Base-by-base conservation (phyloP, 106 monocot genomes). In the Acorus gramineus region DNA sequence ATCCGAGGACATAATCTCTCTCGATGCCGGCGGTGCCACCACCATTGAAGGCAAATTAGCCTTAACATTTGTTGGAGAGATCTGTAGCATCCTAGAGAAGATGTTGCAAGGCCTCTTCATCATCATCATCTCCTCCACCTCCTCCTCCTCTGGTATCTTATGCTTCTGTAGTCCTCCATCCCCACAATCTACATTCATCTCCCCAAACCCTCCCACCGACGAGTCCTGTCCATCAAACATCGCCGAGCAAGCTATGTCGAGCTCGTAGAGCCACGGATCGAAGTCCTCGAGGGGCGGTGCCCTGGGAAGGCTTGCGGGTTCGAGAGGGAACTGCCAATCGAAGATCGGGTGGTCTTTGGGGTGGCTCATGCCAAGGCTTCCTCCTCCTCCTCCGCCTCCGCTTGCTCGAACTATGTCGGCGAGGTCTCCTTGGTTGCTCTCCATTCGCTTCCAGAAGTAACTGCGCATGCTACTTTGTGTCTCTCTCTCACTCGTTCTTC, bases 401-500 rank as follows among this genome's bases (percentile, higher is more conserved):
- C 77, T 74, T 4, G 70, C 65, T 0, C 81, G 77, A 47, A 81
- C 73, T 49, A 81, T 74, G 65, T 81, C 81, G 11, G 73, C 57
- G 46, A 81, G 77, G 63, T 81, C 81, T n/a, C 81, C 81, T 51
- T 81, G 81, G 56, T 68, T 60, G 14, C 42, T 72, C 53, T 81
- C 78, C 74, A 66, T 85, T 74, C 65, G 64, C 56, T 85, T 67
- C 80, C 70, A 78, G 62, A 82, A 71, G 74, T 48, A 76, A 46
- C 74, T 74, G 42, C 74, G 67, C 77, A 82, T 78, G 52, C 28
- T 28, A 28, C 28, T 28, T 28, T 28, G 28, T 28, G 1, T 28
- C 0, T 28, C 28, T 28, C 28, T 28, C 28, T 28, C 28, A 1
- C 28, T 1, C 28, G 0, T 1, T 28, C 28, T 28, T 28, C 28